Conservation (phyloP, 352 stramenopile species). For the Phytophthora sp. region DNA sequence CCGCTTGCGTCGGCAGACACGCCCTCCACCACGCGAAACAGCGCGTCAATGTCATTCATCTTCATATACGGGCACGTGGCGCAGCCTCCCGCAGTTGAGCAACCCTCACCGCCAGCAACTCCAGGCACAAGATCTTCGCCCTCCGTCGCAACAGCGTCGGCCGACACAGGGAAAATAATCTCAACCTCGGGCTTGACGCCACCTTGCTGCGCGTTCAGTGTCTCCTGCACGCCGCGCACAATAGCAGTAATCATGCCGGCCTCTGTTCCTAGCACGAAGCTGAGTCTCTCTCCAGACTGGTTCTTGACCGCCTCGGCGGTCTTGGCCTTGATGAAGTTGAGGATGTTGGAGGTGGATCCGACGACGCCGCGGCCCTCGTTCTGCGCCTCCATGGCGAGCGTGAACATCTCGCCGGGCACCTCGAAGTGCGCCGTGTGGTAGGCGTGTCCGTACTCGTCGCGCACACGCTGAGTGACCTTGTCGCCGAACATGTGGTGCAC, state of each 20-base stretch:
- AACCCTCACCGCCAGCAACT: slow-evolving; percentile 94
- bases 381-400: slow-evolving; percentile 95
- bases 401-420: slow-evolving; percentile 99
- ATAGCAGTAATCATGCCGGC: slow-evolving; percentile 99
- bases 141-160: slow-evolving; percentile 90
- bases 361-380: slow-evolving; percentile 92
- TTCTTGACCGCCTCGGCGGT: slow-evolving; percentile 85
- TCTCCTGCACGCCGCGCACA: slow-evolving; percentile 92
- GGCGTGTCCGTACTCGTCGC: slow-evolving; percentile 91
- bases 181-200: slow-evolving; percentile 88
- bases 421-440: slow-evolving; percentile 98
- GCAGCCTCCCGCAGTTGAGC: slow-evolving; percentile 96
- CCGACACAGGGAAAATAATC: slow-evolving; percentile 97
- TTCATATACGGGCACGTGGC: slow-evolving; percentile 99
- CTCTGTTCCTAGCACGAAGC: slow-evolving; percentile 97
- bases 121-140: slow-evolving; percentile 88
- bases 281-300: slow-evolving; percentile 75
- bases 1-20: slow-evolving; percentile 41
- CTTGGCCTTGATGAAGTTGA: slow-evolving; percentile 97
- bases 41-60: slow-evolving; percentile 98
- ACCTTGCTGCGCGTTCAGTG: slow-evolving; percentile 47
- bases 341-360: slow-evolving; percentile 97
- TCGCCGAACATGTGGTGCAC: slow-evolving; percentile 99
- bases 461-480: slow-evolving; percentile 93
- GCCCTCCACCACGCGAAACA: slow-evolving; percentile 91